A percentile compares a stretch with the other conserved stretches of the same genome.
Conservation (phyloP, 2,329 filamentous ascomycete species). For the Sclerotinia nivalis region DNA sequence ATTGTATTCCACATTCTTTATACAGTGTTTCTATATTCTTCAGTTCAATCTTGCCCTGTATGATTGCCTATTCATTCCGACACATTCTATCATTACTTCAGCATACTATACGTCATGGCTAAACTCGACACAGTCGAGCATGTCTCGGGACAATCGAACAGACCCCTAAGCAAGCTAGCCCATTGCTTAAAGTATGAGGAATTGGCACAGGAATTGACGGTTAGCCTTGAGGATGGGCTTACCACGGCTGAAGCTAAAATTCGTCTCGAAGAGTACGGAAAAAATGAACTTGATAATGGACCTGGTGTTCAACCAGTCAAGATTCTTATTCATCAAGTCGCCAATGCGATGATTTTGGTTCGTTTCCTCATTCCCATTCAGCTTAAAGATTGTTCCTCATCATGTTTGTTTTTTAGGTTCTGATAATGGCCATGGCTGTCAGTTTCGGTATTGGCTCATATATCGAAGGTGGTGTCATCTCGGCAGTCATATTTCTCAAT, state of each 20-base stretch:
- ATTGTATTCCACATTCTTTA: background rate
- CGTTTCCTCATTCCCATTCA: constrained; percentile 12
- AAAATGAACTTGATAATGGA: constrained; percentile 63
- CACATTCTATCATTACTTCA: constrained; percentile 18
- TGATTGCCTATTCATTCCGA: constrained; percentile 14
- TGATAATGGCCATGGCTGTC: constrained; percentile 59
- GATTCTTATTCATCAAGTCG: constrained; percentile 65
- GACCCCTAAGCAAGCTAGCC: constrained; percentile 60
- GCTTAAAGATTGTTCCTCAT: constrained; percentile 38
- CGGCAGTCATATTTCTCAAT: constrained; percentile 58
- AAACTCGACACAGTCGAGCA: constrained; percentile 32
- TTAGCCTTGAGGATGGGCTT: constrained; percentile 59
- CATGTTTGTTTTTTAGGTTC: constrained; percentile 42
- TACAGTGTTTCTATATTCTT: background rate
- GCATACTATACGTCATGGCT: constrained; percentile 11
- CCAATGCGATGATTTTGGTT: constrained; percentile 68
- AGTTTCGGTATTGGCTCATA: constrained; percentile 59
- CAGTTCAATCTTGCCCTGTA: constrained; percentile 9
- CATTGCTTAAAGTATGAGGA: constrained; percentile 59
- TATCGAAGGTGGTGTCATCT: constrained; percentile 61
- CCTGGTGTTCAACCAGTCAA: constrained; percentile 61
- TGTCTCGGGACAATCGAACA: constrained; percentile 49
- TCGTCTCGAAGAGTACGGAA: constrained; percentile 58
- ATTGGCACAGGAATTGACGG: constrained; percentile 55
- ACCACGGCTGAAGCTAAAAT: constrained; percentile 53